A percentile compares a stretch with the other conserved stretches of the same genome.
Evolutionary conservation across 345 rosid genomes (phyloP).

Genomic region (Passiflora organensis): DNA sequence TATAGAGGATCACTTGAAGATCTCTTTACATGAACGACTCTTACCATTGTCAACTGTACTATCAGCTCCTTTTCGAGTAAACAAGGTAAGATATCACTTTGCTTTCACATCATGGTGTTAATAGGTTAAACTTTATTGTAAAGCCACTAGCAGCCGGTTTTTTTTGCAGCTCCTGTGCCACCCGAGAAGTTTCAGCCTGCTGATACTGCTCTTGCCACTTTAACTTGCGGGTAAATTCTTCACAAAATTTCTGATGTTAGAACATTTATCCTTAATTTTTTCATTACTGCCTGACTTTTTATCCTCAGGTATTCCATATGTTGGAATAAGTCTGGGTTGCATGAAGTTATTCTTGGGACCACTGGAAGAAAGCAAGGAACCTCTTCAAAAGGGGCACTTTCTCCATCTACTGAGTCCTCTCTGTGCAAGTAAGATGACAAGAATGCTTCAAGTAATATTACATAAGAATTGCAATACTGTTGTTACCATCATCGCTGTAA

Average conservation of each 20-base stretch:
- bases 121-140: not conserved
- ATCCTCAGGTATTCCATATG: conserved; percentile 67
- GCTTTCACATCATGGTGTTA: not conserved
- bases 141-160: conserved; percentile 54
- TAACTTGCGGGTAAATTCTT: conserved; percentile 78
- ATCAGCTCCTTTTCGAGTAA: conserved; percentile 41
- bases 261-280: conserved; percentile 1
- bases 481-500: not conserved
- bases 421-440: conserved; percentile 71
- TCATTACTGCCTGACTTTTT: conserved; percentile 14
- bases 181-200: conserved; percentile 80
- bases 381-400: conserved; percentile 73
- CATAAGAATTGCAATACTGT: not conserved
- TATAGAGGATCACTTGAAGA: conserved; percentile 43
- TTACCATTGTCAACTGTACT: conserved; percentile 38
- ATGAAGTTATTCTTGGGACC: conserved; percentile 90
- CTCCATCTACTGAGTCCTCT: conserved; percentile 69
- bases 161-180: conserved; percentile 62
- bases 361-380: conserved; percentile 95
- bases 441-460: conserved; percentile 4
- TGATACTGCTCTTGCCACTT: conserved; percentile 66
- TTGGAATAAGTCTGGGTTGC: conserved; percentile 85
- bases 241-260: not conserved
- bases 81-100: conserved; percentile 45
- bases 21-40: conserved; percentile 52